Evolutionary conservation across 441 rosid genomes (phyloP).

Genomic region (Sinapis alba): DNA sequence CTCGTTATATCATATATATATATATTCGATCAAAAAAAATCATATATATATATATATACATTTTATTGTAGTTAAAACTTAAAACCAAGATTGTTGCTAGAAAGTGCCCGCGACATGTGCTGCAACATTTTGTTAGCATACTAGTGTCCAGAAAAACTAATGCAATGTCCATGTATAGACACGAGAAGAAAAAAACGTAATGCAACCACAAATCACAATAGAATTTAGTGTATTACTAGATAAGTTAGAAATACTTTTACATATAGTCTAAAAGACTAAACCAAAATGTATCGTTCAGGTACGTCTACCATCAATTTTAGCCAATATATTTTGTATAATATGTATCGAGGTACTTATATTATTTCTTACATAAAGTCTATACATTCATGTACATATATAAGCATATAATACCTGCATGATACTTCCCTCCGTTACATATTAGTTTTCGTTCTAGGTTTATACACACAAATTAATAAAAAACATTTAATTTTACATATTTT

Average conservation of each 20-base stretch:
- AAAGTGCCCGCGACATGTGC: conserved; percentile 71
- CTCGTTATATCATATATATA: background rate
- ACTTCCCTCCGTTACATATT: no score
- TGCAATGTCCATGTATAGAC: background rate
- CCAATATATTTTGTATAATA: background rate
- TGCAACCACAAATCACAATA: background rate
- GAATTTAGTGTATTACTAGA: background rate
- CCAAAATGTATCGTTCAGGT: background rate
- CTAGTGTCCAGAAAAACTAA: conserved; percentile 13
- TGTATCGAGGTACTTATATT: background rate
- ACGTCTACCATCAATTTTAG: background rate
- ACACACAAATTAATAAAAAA: no score
- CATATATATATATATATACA: background rate
- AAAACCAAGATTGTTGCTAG: background rate
- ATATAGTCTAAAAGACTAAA: background rate
- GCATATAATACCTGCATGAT: background rate
- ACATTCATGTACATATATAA: background rate
- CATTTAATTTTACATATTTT: no score
- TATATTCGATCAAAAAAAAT: no score
- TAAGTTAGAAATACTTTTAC: background rate
- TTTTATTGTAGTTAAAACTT: no score
- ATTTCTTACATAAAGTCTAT: background rate
- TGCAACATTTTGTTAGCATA: conserved; percentile 46
- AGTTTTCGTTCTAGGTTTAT: no score
- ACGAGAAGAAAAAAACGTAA: background rate